Conservation (phyloP, 1,139 yeast genomes). For the Trichomonascaceae sp. region DNA sequence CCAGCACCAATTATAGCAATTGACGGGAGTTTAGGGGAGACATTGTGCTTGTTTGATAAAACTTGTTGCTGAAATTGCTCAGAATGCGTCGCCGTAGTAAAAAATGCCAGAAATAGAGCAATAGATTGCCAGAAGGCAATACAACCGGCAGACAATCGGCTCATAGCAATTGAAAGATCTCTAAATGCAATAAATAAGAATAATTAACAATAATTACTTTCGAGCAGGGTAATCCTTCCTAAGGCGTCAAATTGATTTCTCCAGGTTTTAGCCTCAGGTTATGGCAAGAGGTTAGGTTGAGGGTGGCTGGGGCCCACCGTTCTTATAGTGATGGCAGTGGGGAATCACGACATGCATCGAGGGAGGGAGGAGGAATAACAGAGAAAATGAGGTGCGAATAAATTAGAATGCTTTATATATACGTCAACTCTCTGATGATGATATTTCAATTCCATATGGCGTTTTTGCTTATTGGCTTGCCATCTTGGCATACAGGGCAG, state of each 20-base stretch:
- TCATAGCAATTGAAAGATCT: background rate
- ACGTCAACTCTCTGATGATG: too few relatives aligned
- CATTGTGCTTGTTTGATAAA: background rate
- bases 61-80: background rate
- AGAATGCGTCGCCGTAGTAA: background rate
- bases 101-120: background rate
- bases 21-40: background rate
- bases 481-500: too few relatives aligned
- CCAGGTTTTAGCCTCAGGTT: too few relatives aligned
- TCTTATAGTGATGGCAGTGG: background rate
- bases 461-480: too few relatives aligned
- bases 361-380: background rate
- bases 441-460: too few relatives aligned
- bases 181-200: background rate
- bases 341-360: background rate
- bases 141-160: background rate
- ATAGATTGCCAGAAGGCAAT: background rate
- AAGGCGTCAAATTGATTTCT: background rate
- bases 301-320: background rate
- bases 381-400: too few relatives aligned
- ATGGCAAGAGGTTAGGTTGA: background rate
- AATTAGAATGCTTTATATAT: too few relatives aligned
- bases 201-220: background rate
- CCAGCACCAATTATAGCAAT: conserved; percentile 45
- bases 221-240: background rate